Percentiles rank a stretch among this genome's conserved stretches.
phyloP scores from a whole-genome alignment of 2,329 filamentous ascomycete genomes.

The Catunica adiposa region DNA sequence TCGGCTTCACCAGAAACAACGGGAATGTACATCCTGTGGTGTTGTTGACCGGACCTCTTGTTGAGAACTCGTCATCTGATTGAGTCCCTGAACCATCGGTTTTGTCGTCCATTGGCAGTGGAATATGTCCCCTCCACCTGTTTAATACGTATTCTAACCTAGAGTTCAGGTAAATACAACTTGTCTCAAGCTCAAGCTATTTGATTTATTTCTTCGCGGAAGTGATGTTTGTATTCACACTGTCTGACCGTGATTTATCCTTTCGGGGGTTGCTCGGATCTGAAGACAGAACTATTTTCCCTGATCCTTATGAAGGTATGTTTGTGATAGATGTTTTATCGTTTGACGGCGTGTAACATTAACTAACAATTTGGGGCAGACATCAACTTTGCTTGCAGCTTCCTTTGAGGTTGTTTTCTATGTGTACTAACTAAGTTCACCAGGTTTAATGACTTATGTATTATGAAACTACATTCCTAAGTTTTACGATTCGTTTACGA shows the following conservation, averaged over 20 bases:
- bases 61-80: conserved; percentile 52
- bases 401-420: not conserved
- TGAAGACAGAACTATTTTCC: conserved; percentile 29
- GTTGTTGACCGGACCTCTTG: conserved; percentile 37
- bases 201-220: conserved; percentile 17
- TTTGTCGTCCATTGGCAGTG: conserved; percentile 18
- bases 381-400: not conserved
- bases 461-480: too few species aligned
- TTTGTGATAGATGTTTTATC: not conserved
- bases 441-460: not conserved
- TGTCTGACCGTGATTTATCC: conserved; percentile 34
- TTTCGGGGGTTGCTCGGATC: conserved; percentile 24
- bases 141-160: conserved; percentile 19
- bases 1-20: conserved; percentile 33
- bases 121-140: conserved; percentile 16
- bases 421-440: not conserved
- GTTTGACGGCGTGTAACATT: not conserved
- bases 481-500: too few species aligned
- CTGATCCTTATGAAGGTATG: conserved; percentile 12
- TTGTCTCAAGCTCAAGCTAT: conserved; percentile 14
- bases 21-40: conserved; percentile 48
- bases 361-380: not conserved
- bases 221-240: conserved; percentile 37
- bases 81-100: conserved; percentile 20
- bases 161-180: conserved; percentile 22